A percentile compares a stretch with the other conserved stretches of the same genome.
These are phyloP conservation scores for Neurospora sp. DNA, from an alignment of 495 filamentous ascomycete genomes.

Conservation along the genomic window DNA sequence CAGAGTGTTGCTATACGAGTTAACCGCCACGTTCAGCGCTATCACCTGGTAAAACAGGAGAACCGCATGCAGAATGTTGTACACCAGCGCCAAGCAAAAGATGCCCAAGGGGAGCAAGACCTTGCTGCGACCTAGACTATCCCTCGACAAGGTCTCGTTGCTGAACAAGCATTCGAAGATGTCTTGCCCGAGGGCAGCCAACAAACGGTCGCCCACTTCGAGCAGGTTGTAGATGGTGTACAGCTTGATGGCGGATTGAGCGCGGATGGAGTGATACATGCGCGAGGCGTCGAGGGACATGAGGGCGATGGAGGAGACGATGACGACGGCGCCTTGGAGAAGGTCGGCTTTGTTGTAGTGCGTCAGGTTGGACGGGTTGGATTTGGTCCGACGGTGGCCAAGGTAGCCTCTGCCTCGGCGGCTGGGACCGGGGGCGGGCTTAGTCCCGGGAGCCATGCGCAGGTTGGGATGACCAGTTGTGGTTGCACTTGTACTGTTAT, in stretches of 20 bases:
- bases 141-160: conserved; percentile 78
- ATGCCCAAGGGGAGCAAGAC: conserved; percentile 84
- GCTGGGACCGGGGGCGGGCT: conserved; percentile 1
- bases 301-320: conserved; percentile 70
- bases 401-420: conserved; percentile 23
- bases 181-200: conserved; percentile 89
- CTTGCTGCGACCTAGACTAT: conserved; percentile 82
- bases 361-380: conserved; percentile 69
- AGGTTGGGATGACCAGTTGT: neutral
- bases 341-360: conserved; percentile 93
- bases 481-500: conserved; percentile 1
- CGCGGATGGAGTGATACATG: conserved; percentile 97
- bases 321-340: conserved; percentile 75
- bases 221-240: conserved; percentile 98
- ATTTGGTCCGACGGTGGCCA: conserved; percentile 68
- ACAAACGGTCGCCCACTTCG: conserved; percentile 76
- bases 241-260: conserved; percentile 92
- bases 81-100: conserved; percentile 76
- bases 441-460: neutral
- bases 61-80: conserved; percentile 78
- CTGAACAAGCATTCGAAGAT: conserved; percentile 94
- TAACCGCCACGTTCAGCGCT: conserved; percentile 94
- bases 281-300: conserved; percentile 92
- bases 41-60: conserved; percentile 95
- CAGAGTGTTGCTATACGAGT: conserved; percentile 94